Conservation (phyloP, 345 rosid species). For the Eutrema japonicum region DNA sequence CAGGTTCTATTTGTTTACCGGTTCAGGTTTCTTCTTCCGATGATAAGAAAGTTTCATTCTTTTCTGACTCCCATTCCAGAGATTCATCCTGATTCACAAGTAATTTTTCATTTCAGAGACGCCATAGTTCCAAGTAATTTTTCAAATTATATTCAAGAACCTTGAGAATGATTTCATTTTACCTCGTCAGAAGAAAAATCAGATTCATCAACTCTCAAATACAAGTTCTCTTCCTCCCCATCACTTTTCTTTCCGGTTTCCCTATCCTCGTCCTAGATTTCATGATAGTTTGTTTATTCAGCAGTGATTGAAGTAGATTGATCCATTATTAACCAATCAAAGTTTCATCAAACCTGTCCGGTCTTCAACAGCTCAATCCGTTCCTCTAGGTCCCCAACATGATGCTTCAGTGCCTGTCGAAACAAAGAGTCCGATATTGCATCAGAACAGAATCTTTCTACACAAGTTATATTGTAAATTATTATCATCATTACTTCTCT, state of each 20-base stretch:
- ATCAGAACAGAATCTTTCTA: slow-evolving; percentile 24
- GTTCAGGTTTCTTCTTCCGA: slow-evolving; percentile 27
- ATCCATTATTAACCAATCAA: background rate
- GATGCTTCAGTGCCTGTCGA: slow-evolving; percentile 80
- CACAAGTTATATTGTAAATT: slow-evolving; percentile 1
- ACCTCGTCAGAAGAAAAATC: slow-evolving; percentile 63
- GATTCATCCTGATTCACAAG: slow-evolving; percentile 39
- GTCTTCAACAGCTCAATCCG: slow-evolving; percentile 61
- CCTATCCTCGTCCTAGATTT: slow-evolving; percentile 51
- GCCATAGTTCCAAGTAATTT: background rate
- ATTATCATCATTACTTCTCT: slow-evolving; percentile 60
- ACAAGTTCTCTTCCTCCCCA: slow-evolving; percentile 40
- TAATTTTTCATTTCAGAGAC: background rate
- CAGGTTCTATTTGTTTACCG: slow-evolving; percentile 8
- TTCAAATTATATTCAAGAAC: slow-evolving; percentile 9
- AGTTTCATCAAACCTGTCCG: slow-evolving; percentile 32
- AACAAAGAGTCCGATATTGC: slow-evolving; percentile 6
- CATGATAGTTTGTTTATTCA: slow-evolving; percentile 7
- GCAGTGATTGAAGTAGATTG: slow-evolving; percentile 4
- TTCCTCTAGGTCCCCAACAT: slow-evolving; percentile 65
- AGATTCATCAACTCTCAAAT: slow-evolving; percentile 46
- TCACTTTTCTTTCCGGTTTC: slow-evolving; percentile 49
- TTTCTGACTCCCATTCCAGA: slow-evolving; percentile 24
- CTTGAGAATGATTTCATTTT: slow-evolving; percentile 21
- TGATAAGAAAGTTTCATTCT: slow-evolving; percentile 31